A percentile compares a stretch with the other conserved stretches of the same genome.
Conservation (phyloP, 139 green algal species). For the Astrephomene gubernaculifera region DNA sequence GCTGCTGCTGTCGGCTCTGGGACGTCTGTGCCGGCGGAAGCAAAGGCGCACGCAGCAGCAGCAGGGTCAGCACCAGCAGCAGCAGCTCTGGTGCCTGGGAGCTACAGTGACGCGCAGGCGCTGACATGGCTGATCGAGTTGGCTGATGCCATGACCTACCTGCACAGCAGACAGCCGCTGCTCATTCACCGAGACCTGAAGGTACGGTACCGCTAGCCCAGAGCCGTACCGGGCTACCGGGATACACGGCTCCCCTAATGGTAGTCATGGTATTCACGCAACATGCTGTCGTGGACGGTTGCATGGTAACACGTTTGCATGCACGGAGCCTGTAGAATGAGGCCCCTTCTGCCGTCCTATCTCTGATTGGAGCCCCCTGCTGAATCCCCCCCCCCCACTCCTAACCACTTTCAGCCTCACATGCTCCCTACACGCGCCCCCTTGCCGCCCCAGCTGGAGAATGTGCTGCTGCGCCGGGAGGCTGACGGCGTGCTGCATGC, state of each 20-base stretch:
- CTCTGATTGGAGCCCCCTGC: not conserved
- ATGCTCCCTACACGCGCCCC: not conserved
- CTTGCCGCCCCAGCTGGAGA: slow-evolving; percentile 8
- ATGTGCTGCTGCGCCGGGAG: slow-evolving; percentile 22
- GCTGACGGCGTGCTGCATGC: slow-evolving; percentile 23
- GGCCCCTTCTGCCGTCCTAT: not conserved
- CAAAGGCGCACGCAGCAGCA: not conserved
- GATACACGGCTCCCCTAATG: not conserved
- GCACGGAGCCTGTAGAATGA: not conserved
- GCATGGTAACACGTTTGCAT: not conserved
- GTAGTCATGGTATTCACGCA: not conserved
- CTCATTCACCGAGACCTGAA: slow-evolving; percentile 36
- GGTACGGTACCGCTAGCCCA: too few relatives aligned
- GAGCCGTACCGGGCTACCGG: not conserved
- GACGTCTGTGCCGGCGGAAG: too few relatives aligned
- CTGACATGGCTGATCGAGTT: slow-evolving; percentile 26
- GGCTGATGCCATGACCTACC: slow-evolving; percentile 16
- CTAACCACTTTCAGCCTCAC: not conserved
- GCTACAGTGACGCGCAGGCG: slow-evolving; percentile 29
- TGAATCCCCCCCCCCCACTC: not conserved
- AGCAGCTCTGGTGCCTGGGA: not conserved
- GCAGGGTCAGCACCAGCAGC: not conserved
- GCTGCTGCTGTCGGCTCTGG: too few relatives aligned
- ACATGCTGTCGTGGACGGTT: not conserved
- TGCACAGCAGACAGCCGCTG: slow-evolving; percentile 32